phyloP scores from a whole-genome alignment of 306 rosid species.

The Prunus padus region DNA sequence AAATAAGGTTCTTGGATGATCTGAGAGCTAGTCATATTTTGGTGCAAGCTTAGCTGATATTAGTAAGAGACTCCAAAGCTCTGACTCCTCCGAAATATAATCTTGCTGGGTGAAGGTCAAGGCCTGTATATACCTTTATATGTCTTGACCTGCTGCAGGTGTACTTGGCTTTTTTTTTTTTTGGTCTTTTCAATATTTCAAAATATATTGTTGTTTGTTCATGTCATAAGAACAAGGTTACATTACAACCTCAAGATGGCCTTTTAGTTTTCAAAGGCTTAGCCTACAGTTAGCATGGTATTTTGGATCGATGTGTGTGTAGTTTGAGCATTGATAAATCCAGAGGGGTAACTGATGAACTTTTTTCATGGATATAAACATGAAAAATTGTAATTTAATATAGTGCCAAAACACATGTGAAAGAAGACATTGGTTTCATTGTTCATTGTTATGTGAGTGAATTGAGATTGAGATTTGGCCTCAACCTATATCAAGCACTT shows the following conservation, averaged over 20 bases:
- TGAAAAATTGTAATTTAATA: constrained; percentile 12
- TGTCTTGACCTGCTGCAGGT: constrained; percentile 38
- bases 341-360: constrained; percentile 5
- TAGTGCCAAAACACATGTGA: not conserved
- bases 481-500: not conserved
- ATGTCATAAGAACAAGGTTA: not conserved
- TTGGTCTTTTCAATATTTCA: not conserved
- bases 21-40: constrained; percentile 13
- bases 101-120: constrained; percentile 21
- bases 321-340: not conserved
- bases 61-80: constrained; percentile 22
- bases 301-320: not conserved
- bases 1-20: constrained; percentile 16
- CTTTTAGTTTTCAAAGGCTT: not conserved
- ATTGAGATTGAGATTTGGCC: constrained; percentile 5
- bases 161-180: not conserved
- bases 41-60: constrained; percentile 20
- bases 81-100: not conserved
- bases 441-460: constrained; percentile 15
- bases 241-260: not conserved
- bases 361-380: constrained; percentile 8
- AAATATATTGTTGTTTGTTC: not conserved
- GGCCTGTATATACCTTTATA: constrained; percentile 25
- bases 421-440: constrained; percentile 11
- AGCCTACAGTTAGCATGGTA: too few relatives aligned